phyloP scores from a whole-genome alignment of 176 grass and related monocot species.

The Phragmites australis region DNA sequence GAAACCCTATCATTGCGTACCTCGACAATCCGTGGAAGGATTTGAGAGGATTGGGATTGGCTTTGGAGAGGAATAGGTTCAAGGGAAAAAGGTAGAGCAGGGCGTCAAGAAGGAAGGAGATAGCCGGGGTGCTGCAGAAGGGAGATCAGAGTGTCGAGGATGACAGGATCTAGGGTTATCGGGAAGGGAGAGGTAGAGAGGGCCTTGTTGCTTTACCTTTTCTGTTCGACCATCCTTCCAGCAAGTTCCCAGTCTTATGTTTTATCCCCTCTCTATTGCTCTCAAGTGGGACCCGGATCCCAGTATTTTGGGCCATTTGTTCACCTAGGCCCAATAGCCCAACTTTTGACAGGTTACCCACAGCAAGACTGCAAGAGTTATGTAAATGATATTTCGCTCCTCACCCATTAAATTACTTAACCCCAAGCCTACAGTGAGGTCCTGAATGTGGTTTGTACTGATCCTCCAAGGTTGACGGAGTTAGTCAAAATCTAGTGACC shows the following conservation, averaged over 20 bases:
- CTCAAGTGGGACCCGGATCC: not conserved
- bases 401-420: not conserved
- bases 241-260: not conserved
- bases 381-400: not conserved
- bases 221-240: not conserved
- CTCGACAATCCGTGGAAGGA: not conserved
- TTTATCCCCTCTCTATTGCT: not conserved
- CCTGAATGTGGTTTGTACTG: not conserved
- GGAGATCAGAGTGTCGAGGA: not conserved
- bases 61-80: not conserved
- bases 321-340: not conserved
- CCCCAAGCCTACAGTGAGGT: not conserved
- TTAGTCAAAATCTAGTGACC: not conserved
- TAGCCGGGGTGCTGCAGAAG: not conserved
- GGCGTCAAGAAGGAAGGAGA: not conserved
- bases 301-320: not conserved
- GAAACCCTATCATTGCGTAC: not conserved
- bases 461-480: not conserved
- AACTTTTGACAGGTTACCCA: not conserved
- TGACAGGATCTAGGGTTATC: not conserved
- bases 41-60: slow-evolving; percentile 7
- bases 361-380: not conserved
- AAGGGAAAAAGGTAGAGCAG: not conserved
- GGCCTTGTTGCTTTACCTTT: not conserved
- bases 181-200: not conserved